These are phyloP conservation scores for Jackrogersella multiformis DNA, from an alignment of 495 filamentous ascomycete genomes.

Conservation along the genomic window DNA sequence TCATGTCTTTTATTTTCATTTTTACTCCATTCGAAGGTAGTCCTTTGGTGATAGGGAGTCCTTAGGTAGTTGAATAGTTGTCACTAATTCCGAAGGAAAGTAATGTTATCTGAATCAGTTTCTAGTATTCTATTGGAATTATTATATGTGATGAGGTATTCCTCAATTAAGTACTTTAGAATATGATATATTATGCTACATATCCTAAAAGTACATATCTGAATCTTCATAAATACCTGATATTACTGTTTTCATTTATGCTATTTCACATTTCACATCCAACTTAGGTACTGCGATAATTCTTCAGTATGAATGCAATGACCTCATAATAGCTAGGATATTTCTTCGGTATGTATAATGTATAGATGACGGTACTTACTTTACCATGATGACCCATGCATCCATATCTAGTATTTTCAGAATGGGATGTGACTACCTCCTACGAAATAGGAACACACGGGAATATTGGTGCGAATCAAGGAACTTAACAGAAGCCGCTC, in stretches of 20 bases:
- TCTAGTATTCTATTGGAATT: too few species aligned
- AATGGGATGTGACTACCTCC: neutral
- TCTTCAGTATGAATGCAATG: constrained; percentile 8
- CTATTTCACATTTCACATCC: neutral
- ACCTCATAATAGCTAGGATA: constrained; percentile 16
- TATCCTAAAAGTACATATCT: too few species aligned
- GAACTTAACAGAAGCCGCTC: too few species aligned
- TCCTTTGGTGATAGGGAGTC: neutral
- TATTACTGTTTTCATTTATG: neutral
- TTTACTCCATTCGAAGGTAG: neutral
- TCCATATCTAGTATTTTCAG: too few species aligned
- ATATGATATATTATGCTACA: neutral
- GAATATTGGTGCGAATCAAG: constrained; percentile 4
- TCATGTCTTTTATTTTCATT: neutral
- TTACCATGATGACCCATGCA: neutral
- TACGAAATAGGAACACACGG: neutral
- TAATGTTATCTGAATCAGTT: too few species aligned
- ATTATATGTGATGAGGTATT: too few species aligned
- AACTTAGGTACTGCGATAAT: neutral
- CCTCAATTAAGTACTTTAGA: neutral
- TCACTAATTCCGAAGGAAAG: too few species aligned
- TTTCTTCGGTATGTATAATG: neutral
- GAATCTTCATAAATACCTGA: too few species aligned
- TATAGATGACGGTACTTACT: too few species aligned
- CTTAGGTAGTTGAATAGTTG: too few species aligned